phyloP scores from a whole-genome alignment of 2,329 filamentous ascomycete genomes.

The Xylariaceae sp. region DNA sequence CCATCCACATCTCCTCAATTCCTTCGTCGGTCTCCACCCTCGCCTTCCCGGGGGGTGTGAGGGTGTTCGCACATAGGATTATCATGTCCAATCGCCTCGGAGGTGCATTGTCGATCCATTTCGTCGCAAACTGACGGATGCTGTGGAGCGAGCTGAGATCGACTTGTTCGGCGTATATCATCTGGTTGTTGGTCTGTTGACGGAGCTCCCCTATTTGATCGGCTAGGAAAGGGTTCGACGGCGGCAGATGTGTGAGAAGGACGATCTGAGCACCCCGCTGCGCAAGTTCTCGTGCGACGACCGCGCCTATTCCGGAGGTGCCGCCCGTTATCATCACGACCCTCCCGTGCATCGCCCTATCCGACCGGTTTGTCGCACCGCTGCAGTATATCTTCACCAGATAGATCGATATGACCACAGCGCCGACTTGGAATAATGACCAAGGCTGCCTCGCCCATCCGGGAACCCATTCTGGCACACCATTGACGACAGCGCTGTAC shows the following conservation, averaged over 20 bases:
- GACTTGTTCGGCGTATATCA: slow-evolving; percentile 94
- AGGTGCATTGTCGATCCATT: slow-evolving; percentile 95
- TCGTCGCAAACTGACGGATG: slow-evolving; percentile 87
- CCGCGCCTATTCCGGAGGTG: slow-evolving; percentile 85
- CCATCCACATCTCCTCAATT: slow-evolving; percentile 83
- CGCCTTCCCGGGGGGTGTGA: slow-evolving; percentile 62
- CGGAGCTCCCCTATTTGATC: slow-evolving; percentile 91
- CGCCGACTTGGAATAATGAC: slow-evolving; percentile 36
- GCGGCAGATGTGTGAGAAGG: slow-evolving; percentile 76
- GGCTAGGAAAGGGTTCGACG: slow-evolving; percentile 80
- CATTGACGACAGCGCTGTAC: slow-evolving; percentile 41
- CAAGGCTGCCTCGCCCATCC: slow-evolving; percentile 34
- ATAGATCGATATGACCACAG: slow-evolving; percentile 35
- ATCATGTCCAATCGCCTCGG: slow-evolving; percentile 86
- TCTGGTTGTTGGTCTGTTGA: slow-evolving; percentile 66
- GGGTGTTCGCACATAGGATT: slow-evolving; percentile 75
- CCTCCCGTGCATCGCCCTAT: slow-evolving; percentile 86
- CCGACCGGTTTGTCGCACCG: slow-evolving; percentile 67
- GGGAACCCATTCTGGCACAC: slow-evolving; percentile 45
- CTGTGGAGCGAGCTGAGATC: slow-evolving; percentile 85
- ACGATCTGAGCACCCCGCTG: slow-evolving; percentile 81
- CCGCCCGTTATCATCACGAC: slow-evolving; percentile 92
- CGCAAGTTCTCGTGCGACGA: slow-evolving; percentile 69
- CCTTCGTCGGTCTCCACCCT: slow-evolving; percentile 66
- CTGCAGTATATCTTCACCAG: slow-evolving; percentile 68